phyloP scores from a whole-genome alignment of 768 basidiomycete species.

The Megacollybia marginata region DNA sequence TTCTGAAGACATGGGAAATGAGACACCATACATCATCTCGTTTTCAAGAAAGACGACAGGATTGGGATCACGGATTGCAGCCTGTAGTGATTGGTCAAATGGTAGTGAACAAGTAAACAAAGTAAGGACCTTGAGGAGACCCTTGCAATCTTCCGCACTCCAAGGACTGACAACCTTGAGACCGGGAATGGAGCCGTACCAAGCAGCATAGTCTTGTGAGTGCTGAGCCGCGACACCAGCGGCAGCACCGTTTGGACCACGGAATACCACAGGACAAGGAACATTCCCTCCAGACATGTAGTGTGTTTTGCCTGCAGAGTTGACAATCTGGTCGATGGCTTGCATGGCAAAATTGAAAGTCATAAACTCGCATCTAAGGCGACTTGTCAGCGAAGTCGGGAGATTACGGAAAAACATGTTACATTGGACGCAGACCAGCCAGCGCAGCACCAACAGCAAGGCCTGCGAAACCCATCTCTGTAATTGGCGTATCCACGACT shows the following conservation, averaged over 20 bases:
- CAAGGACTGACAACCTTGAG: slow-evolving; percentile 97
- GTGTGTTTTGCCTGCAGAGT: slow-evolving; percentile 99
- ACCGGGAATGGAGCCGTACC: slow-evolving; percentile 91
- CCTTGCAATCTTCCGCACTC: slow-evolving; percentile 99
- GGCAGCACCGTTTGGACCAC: slow-evolving; percentile 98
- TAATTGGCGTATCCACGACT: slow-evolving; percentile 94
- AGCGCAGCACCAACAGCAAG: slow-evolving; percentile 92
- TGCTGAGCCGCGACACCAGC: slow-evolving; percentile 96
- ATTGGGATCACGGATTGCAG: slow-evolving; percentile 97
- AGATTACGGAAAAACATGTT: slow-evolving; percentile 16
- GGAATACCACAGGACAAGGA: slow-evolving; percentile 97
- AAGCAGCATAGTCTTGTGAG: slow-evolving; percentile 94
- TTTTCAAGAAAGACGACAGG: slow-evolving; percentile 99
- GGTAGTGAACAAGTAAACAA: slow-evolving; percentile 1
- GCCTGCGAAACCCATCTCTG: slow-evolving; percentile 99
- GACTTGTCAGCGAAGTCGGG: slow-evolving; percentile 4
- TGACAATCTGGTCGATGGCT: slow-evolving; percentile 99
- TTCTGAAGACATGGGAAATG: slow-evolving; percentile 93
- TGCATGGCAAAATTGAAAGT: slow-evolving; percentile 99
- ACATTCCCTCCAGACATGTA: slow-evolving; percentile 99
- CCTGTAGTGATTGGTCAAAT: slow-evolving; percentile 29
- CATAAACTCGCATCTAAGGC: slow-evolving; percentile 93
- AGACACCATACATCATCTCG: slow-evolving; percentile 96
- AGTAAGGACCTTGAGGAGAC: slow-evolving; percentile 77
- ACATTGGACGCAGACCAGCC: slow-evolving; percentile 92